These are phyloP conservation scores for Thielaviopsis populi DNA, from an alignment of 2,329 filamentous ascomycete genomes.

Conservation along the genomic window DNA sequence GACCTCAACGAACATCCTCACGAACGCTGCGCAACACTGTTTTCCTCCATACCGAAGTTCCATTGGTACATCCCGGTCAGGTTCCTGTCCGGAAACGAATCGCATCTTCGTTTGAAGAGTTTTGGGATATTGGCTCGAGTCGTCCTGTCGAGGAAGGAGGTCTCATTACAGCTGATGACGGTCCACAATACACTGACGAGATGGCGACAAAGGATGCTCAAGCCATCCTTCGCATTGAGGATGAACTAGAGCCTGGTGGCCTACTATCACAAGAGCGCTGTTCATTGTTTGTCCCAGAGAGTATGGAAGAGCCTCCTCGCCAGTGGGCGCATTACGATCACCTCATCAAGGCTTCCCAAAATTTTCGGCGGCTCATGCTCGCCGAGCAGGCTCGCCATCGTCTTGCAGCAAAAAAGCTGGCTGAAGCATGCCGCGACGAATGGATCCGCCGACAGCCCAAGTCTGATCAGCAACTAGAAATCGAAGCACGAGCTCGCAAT, in stretches of 20 bases:
- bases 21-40: constrained; percentile 22
- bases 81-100: constrained; percentile 39
- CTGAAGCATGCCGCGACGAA: constrained; percentile 61
- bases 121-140: constrained; percentile 34
- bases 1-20: constrained; percentile 20
- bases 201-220: constrained; percentile 52
- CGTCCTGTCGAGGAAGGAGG: constrained; percentile 46
- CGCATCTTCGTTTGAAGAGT: constrained; percentile 42
- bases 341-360: constrained; percentile 59
- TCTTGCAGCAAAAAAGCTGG: constrained; percentile 61
- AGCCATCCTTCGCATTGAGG: constrained; percentile 52
- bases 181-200: constrained; percentile 42
- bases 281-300: constrained; percentile 57
- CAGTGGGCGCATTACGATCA: constrained; percentile 86
- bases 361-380: constrained; percentile 67
- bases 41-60: constrained; percentile 26
- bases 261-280: constrained; percentile 56
- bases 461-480: constrained; percentile 64
- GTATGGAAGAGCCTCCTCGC: constrained; percentile 53
- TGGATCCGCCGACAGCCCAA: constrained; percentile 62
- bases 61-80: constrained; percentile 45
- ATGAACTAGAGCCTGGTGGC: constrained; percentile 60
- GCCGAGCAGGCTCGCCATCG: constrained; percentile 67
- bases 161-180: constrained; percentile 40
- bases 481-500: constrained; percentile 56